Percentiles rank a stretch among this genome's conserved stretches.
Conservation (phyloP, 371 early-diverging fungal species). For the Mortierella polycephala region DNA sequence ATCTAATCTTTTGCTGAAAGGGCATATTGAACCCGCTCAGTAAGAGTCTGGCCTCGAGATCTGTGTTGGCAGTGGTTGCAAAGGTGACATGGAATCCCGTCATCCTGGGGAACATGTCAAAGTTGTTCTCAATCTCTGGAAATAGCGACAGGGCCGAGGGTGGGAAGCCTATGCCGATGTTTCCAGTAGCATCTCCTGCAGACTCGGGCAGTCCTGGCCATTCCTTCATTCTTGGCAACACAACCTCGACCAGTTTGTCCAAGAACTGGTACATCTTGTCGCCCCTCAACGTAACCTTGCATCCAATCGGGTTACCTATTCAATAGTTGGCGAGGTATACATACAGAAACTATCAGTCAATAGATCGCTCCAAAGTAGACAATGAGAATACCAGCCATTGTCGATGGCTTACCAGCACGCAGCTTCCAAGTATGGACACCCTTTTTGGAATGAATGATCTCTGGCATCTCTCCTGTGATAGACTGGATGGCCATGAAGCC, state of each 20-base stretch:
- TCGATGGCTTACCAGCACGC: slow-evolving; percentile 63
- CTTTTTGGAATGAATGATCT: slow-evolving; percentile 81
- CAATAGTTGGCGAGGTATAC: not conserved
- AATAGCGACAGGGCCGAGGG: slow-evolving; percentile 88
- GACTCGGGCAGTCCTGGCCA: slow-evolving; percentile 84
- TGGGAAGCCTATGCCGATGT: slow-evolving; percentile 87
- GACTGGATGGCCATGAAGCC: slow-evolving; percentile 93
- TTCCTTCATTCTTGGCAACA: slow-evolving; percentile 93
- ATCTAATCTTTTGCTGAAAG: slow-evolving; percentile 62
- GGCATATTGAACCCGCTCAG: slow-evolving; percentile 93
- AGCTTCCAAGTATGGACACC: slow-evolving; percentile 88
- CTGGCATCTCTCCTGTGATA: slow-evolving; percentile 88
- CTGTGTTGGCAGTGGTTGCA: slow-evolving; percentile 84
- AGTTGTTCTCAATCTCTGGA: slow-evolving; percentile 95
- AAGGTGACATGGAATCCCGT: slow-evolving; percentile 89
- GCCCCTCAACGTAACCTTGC: slow-evolving; percentile 82
- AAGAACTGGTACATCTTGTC: slow-evolving; percentile 93
- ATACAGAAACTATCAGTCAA: not conserved
- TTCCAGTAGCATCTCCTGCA: slow-evolving; percentile 86
- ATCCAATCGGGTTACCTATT: slow-evolving; percentile 89
- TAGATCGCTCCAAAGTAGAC: not conserved
- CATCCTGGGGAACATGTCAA: slow-evolving; percentile 90
- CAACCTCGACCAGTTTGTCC: slow-evolving; percentile 93
- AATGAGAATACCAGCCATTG: too few relatives aligned
- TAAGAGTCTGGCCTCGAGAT: slow-evolving; percentile 83